These are phyloP conservation scores for Mortierella sp. DNA, from an alignment of 371 early-diverging fungal genomes.

Conservation along the genomic window DNA sequence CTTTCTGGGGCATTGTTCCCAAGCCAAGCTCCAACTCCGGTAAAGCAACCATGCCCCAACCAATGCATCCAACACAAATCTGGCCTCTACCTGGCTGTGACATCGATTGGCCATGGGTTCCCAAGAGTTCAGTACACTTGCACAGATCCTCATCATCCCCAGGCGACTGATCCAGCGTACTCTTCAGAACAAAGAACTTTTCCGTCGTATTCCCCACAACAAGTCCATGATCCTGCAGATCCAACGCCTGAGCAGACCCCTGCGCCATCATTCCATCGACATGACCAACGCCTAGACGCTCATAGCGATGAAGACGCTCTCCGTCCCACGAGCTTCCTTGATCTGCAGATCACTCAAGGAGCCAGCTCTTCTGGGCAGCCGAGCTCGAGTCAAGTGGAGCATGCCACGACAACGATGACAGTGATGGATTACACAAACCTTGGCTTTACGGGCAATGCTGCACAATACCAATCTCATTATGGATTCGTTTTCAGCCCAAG, in stretches of 20 bases:
- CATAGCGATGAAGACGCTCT: too few species aligned
- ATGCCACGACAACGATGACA: neutral
- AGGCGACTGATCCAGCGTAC: neutral
- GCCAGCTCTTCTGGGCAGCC: too few species aligned
- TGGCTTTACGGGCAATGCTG: neutral
- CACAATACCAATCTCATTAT: neutral
- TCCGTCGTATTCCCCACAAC: neutral
- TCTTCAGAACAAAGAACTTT: neutral
- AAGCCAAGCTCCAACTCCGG: neutral
- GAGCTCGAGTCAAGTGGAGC: too few species aligned
- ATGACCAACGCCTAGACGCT: too few species aligned
- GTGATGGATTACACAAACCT: neutral
- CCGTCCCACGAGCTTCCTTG: conserved; percentile 3
- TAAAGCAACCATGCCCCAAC: conserved; percentile 12
- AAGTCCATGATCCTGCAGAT: conserved; percentile 23
- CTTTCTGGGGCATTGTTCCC: neutral
- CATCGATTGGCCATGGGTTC: conserved; percentile 34
- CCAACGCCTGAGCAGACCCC: conserved; percentile 32
- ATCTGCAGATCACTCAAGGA: conserved; percentile 13
- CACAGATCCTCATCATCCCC: conserved; percentile 7
- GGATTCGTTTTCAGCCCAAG: conserved; percentile 25
- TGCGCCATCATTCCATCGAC: too few species aligned
- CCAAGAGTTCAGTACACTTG: conserved; percentile 46
- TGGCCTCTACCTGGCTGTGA: conserved; percentile 32
- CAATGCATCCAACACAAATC: conserved; percentile 27